Evolutionary conservation across 1,284 basidiomycete genomes (phyloP).

Genomic region (Ustilago xerochloae): DNA sequence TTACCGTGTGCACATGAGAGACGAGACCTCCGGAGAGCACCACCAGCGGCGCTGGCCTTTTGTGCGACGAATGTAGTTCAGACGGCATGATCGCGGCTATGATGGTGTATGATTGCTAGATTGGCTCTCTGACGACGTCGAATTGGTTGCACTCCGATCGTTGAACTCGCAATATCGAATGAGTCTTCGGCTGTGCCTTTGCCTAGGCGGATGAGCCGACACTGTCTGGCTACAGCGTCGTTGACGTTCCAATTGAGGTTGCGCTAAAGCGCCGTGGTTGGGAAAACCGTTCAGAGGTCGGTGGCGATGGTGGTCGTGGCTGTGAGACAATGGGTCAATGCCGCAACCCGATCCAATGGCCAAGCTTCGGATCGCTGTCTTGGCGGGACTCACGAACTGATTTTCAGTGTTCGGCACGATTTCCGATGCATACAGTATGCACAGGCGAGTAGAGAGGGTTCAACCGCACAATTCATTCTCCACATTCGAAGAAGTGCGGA

Average conservation of each 20-base stretch:
- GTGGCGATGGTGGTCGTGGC: neutral
- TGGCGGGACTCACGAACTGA: neutral
- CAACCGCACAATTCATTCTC: neutral
- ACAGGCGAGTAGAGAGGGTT: neutral
- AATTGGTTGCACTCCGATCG: too few relatives aligned
- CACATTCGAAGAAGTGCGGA: slow-evolving; percentile 1
- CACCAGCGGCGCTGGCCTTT: slow-evolving; percentile 40
- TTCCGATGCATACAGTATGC: slow-evolving; percentile 22
- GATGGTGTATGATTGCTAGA: neutral
- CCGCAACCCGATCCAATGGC: neutral
- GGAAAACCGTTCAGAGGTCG: too few relatives aligned
- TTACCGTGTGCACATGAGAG: slow-evolving; percentile 74
- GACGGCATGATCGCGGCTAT: slow-evolving; percentile 25
- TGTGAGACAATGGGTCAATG: neutral
- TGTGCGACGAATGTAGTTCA: slow-evolving; percentile 24
- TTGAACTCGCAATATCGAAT: too few relatives aligned
- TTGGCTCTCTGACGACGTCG: too few relatives aligned
- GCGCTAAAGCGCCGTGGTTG: too few relatives aligned
- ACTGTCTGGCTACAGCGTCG: too few relatives aligned
- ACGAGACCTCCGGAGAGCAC: slow-evolving; percentile 58
- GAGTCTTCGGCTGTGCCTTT: too few relatives aligned
- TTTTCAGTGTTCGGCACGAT: neutral
- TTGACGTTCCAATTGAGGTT: too few relatives aligned
- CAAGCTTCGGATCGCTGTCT: slow-evolving; percentile 1
- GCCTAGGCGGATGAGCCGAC: too few relatives aligned